phyloP scores from a whole-genome alignment of 2,329 filamentous ascomycete genomes.

The Calycina marina region DNA sequence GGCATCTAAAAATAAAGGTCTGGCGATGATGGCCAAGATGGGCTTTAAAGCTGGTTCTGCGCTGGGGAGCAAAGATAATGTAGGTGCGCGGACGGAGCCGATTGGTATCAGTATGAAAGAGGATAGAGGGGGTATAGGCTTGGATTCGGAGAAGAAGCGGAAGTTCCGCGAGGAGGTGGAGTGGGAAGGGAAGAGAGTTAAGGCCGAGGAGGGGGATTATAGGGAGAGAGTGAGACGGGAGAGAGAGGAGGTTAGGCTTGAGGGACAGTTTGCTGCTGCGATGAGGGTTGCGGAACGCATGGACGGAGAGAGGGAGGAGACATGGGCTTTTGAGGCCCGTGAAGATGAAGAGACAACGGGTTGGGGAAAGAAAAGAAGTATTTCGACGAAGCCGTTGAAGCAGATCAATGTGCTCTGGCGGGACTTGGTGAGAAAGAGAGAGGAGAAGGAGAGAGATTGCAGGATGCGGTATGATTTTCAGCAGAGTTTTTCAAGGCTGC shows the following conservation, averaged over 20 bases:
- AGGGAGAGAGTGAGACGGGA: conserved; percentile 57
- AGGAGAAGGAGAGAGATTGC: conserved; percentile 54
- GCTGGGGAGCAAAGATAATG: conserved; percentile 47
- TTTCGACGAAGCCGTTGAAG: conserved; percentile 38
- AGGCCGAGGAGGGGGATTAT: conserved; percentile 56
- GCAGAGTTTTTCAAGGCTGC: conserved; percentile 46
- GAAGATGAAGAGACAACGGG: conserved; percentile 9
- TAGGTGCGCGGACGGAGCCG: conserved; percentile 45
- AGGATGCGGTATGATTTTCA: conserved; percentile 51
- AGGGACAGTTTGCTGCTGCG: conserved; percentile 59
- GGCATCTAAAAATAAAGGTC: conserved; percentile 62
- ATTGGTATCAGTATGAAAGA: conserved; percentile 65
- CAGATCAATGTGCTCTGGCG: conserved; percentile 70
- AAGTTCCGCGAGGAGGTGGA: conserved; percentile 51
- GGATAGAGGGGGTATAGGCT: conserved; percentile 67
- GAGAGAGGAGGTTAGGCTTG: conserved; percentile 50
- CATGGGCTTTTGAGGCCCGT: conserved; percentile 6
- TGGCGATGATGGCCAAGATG: conserved; percentile 94
- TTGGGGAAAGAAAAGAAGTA: conserved; percentile 18
- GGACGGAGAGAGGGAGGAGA: conserved; percentile 24
- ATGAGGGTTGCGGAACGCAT: conserved; percentile 74
- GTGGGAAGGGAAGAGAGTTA: conserved; percentile 41
- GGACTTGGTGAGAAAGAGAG: conserved; percentile 53
- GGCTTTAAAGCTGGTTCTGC: conserved; percentile 68
- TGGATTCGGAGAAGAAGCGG: conserved; percentile 72